Evolutionary conservation across 208 protist species (phyloP), one percentile per base, ranked within the genome.

Genomic region (Tritrichomonas foetus): DNA sequence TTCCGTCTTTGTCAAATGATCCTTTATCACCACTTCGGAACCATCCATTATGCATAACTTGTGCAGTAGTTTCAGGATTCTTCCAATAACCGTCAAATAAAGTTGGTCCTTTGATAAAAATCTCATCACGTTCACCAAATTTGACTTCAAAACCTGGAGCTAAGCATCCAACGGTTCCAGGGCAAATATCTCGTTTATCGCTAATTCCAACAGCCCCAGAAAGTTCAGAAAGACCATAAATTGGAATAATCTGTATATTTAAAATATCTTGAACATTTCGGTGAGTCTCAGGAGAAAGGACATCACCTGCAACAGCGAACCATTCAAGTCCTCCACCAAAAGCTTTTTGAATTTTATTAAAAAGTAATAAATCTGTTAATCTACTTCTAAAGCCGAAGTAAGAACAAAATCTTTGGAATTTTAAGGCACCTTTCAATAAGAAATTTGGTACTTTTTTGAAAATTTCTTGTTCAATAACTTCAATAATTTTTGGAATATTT

Each of bases 281-380:
- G 20, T 89, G 78, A 57, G 41, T 27, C 20, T 53, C 44, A 20
- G 41, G 14, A 57, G 44, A 44, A 47, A 89, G 57, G 39, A 39
- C 47, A 89, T 89, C 78, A 11, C 78, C 78, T n/a, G 78, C 78
- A 39, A 89, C 47, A 57, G 30, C 78, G 16, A 89, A 89, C 78
- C 78, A 89, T n/a, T 89, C 78, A 39, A 89, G 47, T 20, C 27
- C 27, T 25, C 78, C 78, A 39, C 78, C 78, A 57, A 89, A 57
- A 5, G 53, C n/a, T 3, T 89, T 53, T 27, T 82, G 33, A 2
- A 89, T 49, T 20, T 57, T 89, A 47, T 89, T 57, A 9, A 89
- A 89, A 22, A 89, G 47, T 14, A 89, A 39, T 11, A 33, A 36
- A 57, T 89, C 78, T 0, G 47, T 33, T 13, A 89, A 47, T 89